Base-by-base conservation (phyloP, 257 asterid species). In the Nicotiana noctiflora region DNA sequence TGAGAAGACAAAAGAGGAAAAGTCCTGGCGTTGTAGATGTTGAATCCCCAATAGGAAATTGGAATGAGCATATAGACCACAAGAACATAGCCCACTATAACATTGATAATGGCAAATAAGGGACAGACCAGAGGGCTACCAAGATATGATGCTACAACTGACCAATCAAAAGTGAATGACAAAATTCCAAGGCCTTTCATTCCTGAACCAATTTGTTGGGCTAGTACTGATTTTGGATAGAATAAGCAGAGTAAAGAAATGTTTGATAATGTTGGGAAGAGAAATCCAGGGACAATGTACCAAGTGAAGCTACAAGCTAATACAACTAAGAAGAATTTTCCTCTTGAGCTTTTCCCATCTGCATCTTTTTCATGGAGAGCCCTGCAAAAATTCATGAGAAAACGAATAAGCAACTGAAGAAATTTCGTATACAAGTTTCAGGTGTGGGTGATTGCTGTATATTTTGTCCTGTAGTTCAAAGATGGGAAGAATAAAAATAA, bases 201-300 rank as follows among this genome's bases (percentile, higher is more conserved):
- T 2, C 82, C 82, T 15, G 82, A 79, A 6, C 82, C 82, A 32
- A 79, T 14, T 64, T 79, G 82, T 13, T 79, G 82, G 11, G 77
- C 82, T 25, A 56, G 6, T 0, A 79, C 77, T 27, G 82, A 79
- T 46, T 27, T 79, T 10, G 82, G 82, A 1, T 25, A 79, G 10
- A 70, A 55, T 23, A 67, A 66, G 64, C 77, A 79, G 1, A 79
- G 67, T 13, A 52, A 64, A n/a, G 82, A 79, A 2, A 79, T 11
- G 55, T 49, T 65, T 49, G 64, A 55, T 40, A 64, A 2, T 7
- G 77, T 79, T 23, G 64, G 77, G 77, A 79, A 79, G 34, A 79
- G 63, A 34, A 4, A 79, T 2, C 77, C 77, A 5, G 82, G 82
- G 0, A 79, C 74, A 0, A 79, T 63, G 77, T 79, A 79, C 82